Percentiles rank a stretch among this genome's conserved stretches.
phyloP scores from a whole-genome alignment of 768 basidiomycete species.

The Hygrophorus russula region DNA sequence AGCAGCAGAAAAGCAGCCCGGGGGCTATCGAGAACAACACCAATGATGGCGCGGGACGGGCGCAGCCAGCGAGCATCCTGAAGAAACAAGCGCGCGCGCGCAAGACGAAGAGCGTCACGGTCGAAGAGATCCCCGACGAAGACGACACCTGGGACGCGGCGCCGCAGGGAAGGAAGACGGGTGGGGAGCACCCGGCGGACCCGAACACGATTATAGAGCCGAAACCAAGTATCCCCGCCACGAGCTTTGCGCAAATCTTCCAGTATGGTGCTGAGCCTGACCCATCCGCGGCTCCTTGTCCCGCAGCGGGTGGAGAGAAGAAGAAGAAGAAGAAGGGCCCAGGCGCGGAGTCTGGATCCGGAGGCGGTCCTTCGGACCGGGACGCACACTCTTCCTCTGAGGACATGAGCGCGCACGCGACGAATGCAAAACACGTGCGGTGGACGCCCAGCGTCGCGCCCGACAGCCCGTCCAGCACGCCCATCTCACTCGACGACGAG shows the following conservation, averaged over 20 bases:
- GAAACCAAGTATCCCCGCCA: slow-evolving; percentile 27
- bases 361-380: too few species aligned
- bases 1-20: slow-evolving; percentile 2
- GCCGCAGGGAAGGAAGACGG: slow-evolving; percentile 18
- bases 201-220: slow-evolving; percentile 24
- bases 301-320: background rate
- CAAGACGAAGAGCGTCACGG: slow-evolving; percentile 21
- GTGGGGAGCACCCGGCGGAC: slow-evolving; percentile 1
- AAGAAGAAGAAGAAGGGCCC: background rate
- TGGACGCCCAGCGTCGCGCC: slow-evolving; percentile 10
- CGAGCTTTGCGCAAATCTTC: slow-evolving; percentile 26
- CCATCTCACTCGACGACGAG: slow-evolving; percentile 1
- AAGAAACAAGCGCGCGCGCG: slow-evolving; percentile 10
- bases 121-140: slow-evolving; percentile 37
- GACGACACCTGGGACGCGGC: slow-evolving; percentile 20
- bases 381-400: background rate
- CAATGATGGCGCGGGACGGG: slow-evolving; percentile 1
- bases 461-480: slow-evolving; percentile 3
- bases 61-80: slow-evolving; percentile 6
- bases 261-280: slow-evolving; percentile 20
- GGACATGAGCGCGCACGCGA: background rate
- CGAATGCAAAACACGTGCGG: slow-evolving; percentile 9
- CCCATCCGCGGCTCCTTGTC: too few species aligned
- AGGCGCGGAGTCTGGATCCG: too few species aligned
- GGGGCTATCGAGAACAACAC: background rate